phyloP scores from a whole-genome alignment of 2,329 filamentous ascomycete genomes.

The Eurotiales sp. region DNA sequence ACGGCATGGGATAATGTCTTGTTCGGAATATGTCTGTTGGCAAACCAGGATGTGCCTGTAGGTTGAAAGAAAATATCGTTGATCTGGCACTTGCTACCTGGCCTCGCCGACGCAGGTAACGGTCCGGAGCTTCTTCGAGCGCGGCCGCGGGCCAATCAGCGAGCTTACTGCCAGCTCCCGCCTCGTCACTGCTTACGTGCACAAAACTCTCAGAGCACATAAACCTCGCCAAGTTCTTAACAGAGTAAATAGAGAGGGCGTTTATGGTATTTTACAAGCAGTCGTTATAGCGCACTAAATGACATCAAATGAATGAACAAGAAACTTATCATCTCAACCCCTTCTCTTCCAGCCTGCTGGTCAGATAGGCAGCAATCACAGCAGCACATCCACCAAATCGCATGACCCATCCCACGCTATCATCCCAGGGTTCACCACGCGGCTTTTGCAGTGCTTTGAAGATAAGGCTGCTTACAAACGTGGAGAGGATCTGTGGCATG shows the following conservation, averaged over 20 bases:
- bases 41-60: background rate
- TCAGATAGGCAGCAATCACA: slow-evolving; percentile 70
- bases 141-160: background rate
- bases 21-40: no score
- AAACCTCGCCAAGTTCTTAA: background rate
- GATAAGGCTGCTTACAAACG: slow-evolving; percentile 75
- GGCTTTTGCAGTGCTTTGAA: slow-evolving; percentile 86
- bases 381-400: slow-evolving; percentile 78
- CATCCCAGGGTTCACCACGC: slow-evolving; percentile 76
- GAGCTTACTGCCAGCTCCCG: background rate
- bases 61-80: background rate
- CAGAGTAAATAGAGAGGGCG: no score
- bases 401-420: slow-evolving; percentile 81
- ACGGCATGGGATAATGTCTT: background rate
- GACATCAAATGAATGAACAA: background rate
- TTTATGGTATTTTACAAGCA: background rate
- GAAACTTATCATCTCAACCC: background rate
- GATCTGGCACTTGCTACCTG: no score
- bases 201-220: no score
- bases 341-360: slow-evolving; percentile 64
- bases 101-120: background rate
- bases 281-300: no score
- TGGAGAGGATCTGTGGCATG: slow-evolving; percentile 86
- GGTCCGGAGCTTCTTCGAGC: background rate
- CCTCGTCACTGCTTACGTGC: no score